Evolutionary conservation across 768 basidiomycete genomes (phyloP), one percentile per base, ranked within the genome.

Genomic region (Trametes sanguinea): DNA sequence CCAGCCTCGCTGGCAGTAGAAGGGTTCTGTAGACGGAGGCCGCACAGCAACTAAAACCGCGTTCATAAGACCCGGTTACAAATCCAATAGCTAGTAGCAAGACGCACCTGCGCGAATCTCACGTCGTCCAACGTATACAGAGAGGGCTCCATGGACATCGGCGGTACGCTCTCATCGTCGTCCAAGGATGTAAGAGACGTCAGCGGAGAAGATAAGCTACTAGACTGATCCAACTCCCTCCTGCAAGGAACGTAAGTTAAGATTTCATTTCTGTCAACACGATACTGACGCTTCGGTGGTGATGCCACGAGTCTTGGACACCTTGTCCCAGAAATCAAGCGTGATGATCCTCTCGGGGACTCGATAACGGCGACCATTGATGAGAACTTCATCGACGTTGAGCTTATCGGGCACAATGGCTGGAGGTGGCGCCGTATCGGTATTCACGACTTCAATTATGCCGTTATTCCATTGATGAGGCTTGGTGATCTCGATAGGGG

Each of bases 301-400:
- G 69, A 57, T 40, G 6, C 39, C 27, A 14, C 61, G 74, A 60
- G 80, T 81, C 57, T 77, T 74, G 65, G 76, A 83, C 60, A 92
- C 79, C 73, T 90, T 95, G 59, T 85, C 88, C 95, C 96, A 98
- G 71, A 99, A 99, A 73, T 99, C 96, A 51, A 99, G 83, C 48
- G 92, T 83, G 66, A 99, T 90, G 51, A 95, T 83, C 61, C 87
- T 84, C 72, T 98, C 97, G 3, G 97, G 97, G 27, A 98, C 88
- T 69, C 95, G 81, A 76, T 97, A 98, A 46, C 92, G 85, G 65
- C 92, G 88, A 35, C 91, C 91, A 68, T 93, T 93, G 68, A 94
- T 93, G 54, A 92, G 76, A 27, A 94, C 87, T 68, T 95, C 94
- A 66, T 95, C 93, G 14, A 89, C 84, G 37, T 81, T 72, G 47